Base-by-base conservation (phyloP, 805 yeast species). In the Wickerhamomyces bovis region DNA sequence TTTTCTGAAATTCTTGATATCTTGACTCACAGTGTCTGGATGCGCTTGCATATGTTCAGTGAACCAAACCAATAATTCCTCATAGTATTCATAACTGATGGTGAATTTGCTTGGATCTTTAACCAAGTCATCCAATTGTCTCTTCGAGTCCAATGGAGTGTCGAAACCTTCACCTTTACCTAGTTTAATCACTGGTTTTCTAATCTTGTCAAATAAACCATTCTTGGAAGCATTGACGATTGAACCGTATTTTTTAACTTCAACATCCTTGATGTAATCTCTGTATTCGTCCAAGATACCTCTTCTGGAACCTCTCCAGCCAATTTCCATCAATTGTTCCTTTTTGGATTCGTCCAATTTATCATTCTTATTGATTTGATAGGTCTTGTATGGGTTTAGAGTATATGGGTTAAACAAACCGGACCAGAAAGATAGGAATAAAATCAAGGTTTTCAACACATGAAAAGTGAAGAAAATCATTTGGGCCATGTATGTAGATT, bases 231-330 rank as follows among this genome's bases (percentile, higher is more conserved):
- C 96, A 58, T 78, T 76, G 44, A 89, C 77, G 56, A 87, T 71
- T 21, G 89, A 87, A 48, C 96, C 97, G 54, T 72, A 77, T 57
- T 77, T 72, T 54, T 80, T 76, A 61, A 85, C 78, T 58, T 76
- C 75, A 55, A 67, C 68, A 43, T 81, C 79, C 58, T 92, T 80
- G 72, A 80, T 84, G 57, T 68, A 73, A 51, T 81, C 84, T 58
- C 77, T 78, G 74, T 83, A 92, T 52, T 80, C 89, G 36, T 79
- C 84, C 23, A 79, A 68, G 19, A 83, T 75, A 13, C 84, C 84
- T 55, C 82, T 81, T 65, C 82, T 84, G 21, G 94, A 76, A 45
- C 97, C 96, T n/a, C 97, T 89, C 98, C 98, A 94, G 42, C 98
- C 98, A 54, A 90, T 69, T 4, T 67, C 65, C 30, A 80, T 54